phyloP scores from a whole-genome alignment of 345 rosid genomes.

The Excoecaria cochinchinensis region DNA sequence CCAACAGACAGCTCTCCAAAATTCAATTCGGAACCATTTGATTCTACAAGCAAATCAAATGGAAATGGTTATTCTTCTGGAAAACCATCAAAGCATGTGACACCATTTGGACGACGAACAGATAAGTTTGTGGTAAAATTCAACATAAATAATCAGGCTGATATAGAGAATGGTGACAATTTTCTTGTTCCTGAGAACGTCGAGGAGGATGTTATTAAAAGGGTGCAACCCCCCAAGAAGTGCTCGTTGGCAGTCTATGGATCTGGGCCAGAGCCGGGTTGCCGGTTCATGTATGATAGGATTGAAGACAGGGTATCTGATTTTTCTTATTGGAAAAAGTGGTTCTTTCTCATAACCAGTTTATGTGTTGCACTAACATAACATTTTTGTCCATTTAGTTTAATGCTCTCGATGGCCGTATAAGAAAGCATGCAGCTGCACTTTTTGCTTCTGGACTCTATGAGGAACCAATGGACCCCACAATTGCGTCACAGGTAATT shows the following conservation, averaged over 20 bases:
- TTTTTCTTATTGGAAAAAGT: slow-evolving; percentile 14
- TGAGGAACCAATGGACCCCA: slow-evolving; percentile 77
- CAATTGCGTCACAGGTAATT: slow-evolving; percentile 86
- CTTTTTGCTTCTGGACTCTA: slow-evolving; percentile 58
- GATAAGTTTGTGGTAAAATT: slow-evolving; percentile 69
- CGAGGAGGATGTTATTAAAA: slow-evolving; percentile 77
- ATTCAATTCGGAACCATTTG: slow-evolving; percentile 42
- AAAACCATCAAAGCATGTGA: slow-evolving; percentile 53
- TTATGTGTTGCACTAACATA: slow-evolving; percentile 18
- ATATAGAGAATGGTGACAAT: slow-evolving; percentile 36
- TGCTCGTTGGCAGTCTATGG: slow-evolving; percentile 59
- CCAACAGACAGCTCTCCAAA: slow-evolving; percentile 53
- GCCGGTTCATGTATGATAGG: slow-evolving; percentile 86
- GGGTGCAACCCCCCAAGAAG: slow-evolving; percentile 53
- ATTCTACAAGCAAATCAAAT: slow-evolving; percentile 38
- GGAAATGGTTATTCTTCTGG: slow-evolving; percentile 61
- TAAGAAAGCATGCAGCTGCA: slow-evolving; percentile 52
- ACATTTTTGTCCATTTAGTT: slow-evolving; percentile 40
- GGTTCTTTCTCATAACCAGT: slow-evolving; percentile 13
- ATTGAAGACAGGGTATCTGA: slow-evolving; percentile 71
- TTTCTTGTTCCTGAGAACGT: slow-evolving; percentile 33
- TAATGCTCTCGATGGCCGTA: slow-evolving; percentile 67
- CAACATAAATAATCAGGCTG: slow-evolving; percentile 45
- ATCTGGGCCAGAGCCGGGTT: slow-evolving; percentile 71
- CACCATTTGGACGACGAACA: slow-evolving; percentile 73